These are phyloP conservation scores for Parietaria judaica DNA, from an alignment of 306 rosid genomes.

Conservation along the genomic window DNA sequence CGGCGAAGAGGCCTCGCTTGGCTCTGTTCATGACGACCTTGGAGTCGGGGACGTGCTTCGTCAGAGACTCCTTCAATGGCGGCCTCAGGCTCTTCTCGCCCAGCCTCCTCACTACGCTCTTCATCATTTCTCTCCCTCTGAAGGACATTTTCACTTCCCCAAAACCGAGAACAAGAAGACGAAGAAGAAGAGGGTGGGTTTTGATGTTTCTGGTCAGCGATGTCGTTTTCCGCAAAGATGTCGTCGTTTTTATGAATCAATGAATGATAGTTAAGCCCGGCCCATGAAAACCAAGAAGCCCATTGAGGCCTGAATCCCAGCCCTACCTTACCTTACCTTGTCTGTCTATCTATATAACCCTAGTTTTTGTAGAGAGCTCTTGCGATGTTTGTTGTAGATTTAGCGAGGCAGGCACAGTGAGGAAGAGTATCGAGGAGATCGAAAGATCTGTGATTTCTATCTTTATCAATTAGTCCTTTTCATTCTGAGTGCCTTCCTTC, in stretches of 20 bases:
- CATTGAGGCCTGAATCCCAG: not conserved
- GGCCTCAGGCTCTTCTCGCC: conserved; percentile 63
- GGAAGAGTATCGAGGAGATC: not conserved
- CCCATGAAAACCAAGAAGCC: not conserved
- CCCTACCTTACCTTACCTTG: no score
- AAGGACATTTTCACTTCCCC: conserved; percentile 44
- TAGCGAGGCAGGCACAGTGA: conserved; percentile 9
- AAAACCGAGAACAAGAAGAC: no score
- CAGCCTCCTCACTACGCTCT: conserved; percentile 55
- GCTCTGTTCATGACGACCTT: conserved; percentile 82
- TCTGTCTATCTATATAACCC: no score
- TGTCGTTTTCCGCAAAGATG: no score
- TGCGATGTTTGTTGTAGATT: no score
- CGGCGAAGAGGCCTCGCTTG: conserved; percentile 82
- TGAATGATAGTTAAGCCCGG: not conserved
- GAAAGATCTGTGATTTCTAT: not conserved
- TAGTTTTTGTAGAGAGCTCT: no score
- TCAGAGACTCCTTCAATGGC: conserved; percentile 51
- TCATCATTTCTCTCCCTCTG: conserved; percentile 80
- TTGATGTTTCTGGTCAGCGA: no score
- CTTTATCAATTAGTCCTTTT: conserved; percentile 8
- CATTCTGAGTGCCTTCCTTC: conserved; percentile 18
- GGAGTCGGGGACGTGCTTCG: conserved; percentile 54
- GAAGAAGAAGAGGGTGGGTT: no score
- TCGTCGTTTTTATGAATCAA: no score